These are phyloP conservation scores for Lecanicillium sp. DNA, from an alignment of 2,329 filamentous ascomycete genomes.

Conservation along the genomic window DNA sequence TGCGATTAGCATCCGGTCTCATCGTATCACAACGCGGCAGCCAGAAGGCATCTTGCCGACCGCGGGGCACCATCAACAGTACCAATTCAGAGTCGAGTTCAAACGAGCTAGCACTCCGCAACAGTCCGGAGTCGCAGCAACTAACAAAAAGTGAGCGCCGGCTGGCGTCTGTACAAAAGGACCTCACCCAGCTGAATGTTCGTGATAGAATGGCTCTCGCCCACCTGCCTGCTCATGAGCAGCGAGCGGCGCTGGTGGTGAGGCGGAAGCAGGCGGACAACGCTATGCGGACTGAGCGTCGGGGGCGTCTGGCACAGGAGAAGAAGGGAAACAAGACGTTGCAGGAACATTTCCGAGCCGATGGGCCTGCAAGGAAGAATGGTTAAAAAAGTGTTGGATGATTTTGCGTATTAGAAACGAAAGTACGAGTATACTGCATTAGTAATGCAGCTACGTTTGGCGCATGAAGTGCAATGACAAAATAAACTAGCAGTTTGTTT, in stretches of 20 bases:
- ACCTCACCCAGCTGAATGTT: slow-evolving; percentile 6
- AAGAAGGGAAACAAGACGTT: slow-evolving; percentile 7
- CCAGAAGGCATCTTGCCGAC: not conserved
- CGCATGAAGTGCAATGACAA: too few species aligned
- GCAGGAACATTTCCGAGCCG: slow-evolving; percentile 2
- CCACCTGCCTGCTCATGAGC: slow-evolving; percentile 5
- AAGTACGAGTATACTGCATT: too few species aligned
- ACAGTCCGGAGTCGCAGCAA: not conserved
- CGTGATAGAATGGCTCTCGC: slow-evolving; percentile 6
- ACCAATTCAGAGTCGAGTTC: not conserved
- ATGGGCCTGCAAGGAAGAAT: not conserved
- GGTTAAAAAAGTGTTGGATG: too few species aligned
- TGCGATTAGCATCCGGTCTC: slow-evolving; percentile 3
- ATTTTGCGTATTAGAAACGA: too few species aligned
- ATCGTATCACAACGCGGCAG: slow-evolving; percentile 5
- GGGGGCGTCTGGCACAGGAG: not conserved
- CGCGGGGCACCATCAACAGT: not conserved
- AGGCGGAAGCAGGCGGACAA: slow-evolving; percentile 2
- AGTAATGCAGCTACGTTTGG: too few species aligned
- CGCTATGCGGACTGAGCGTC: slow-evolving; percentile 2
- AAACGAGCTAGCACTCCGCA: not conserved
- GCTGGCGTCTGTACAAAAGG: not conserved
- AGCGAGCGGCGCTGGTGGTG: slow-evolving; percentile 2
- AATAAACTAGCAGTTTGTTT: too few species aligned
- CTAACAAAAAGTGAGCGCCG: not conserved